These are phyloP conservation scores for Penicillium sp. DNA, from an alignment of 2,329 filamentous ascomycete genomes.

Conservation along the genomic window DNA sequence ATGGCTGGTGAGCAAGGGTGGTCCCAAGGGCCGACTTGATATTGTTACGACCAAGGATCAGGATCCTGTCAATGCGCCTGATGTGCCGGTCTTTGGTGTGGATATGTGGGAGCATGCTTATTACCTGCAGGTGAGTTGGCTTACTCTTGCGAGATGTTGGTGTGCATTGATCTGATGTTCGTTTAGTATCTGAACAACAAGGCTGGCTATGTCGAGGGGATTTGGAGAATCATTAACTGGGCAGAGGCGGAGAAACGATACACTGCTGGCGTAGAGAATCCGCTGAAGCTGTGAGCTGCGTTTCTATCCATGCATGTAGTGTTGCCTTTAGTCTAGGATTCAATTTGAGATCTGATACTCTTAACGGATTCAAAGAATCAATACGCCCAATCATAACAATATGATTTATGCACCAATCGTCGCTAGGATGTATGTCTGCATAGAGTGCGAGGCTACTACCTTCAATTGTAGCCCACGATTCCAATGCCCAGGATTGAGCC, in stretches of 20 bases:
- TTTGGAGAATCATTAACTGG: conserved; percentile 96
- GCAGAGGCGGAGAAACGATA: conserved; percentile 72
- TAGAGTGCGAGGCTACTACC: too few species aligned
- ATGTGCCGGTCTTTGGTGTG: conserved; percentile 72
- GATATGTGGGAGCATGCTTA: conserved; percentile 97
- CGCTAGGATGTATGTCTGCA: neutral
- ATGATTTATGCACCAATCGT: neutral
- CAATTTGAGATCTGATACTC: neutral
- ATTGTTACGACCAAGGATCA: conserved; percentile 85
- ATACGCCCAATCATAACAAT: neutral
- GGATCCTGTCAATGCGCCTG: conserved; percentile 72
- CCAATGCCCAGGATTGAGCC: conserved; percentile 28
- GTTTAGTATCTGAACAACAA: conserved; percentile 83
- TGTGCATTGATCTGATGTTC: neutral
- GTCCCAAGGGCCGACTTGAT: conserved; percentile 56
- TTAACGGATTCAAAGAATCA: too few species aligned
- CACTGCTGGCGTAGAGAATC: conserved; percentile 27
- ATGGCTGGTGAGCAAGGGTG: conserved; percentile 69
- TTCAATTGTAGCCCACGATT: conserved; percentile 36
- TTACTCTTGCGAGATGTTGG: neutral
- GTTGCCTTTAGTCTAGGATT: neutral
- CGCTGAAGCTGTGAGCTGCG: conserved; percentile 26
- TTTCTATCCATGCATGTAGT: neutral
- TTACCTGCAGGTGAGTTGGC: conserved; percentile 64
- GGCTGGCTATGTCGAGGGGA: conserved; percentile 82